Evolutionary conservation across 1,139 yeast genomes (phyloP), one percentile per base, ranked within the genome.

Genomic region (Diutina rugosa): DNA sequence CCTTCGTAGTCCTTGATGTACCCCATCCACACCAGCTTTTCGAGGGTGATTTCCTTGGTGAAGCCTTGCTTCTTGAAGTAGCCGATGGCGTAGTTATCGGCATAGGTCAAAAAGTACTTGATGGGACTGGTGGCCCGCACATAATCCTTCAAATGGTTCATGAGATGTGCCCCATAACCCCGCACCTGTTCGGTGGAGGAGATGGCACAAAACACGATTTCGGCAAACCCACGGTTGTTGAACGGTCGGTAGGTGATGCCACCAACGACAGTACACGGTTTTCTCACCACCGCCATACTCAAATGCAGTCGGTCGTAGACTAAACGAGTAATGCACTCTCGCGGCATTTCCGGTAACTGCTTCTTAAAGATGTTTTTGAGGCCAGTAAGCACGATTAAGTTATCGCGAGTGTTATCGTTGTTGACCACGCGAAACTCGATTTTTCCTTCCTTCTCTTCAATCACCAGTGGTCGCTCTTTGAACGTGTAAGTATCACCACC

Each of bases 1-100:
- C 99, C 99, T 72, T 93, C 99, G 69, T 93, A 93, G 74, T 93
- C 99, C 70, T 95, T 93, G 66, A 93, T 93, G 69, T 93, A 93
- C 6, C 99, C 99, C 95, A 90, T 90, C 99, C 99, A 93, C 46
- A 86, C 79, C 52, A 84, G 81, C 63, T 85, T 87, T 55, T 91
- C 95, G 56, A 93, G 76, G 5, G 96, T 80, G 54, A 93, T 87
- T 60, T 93, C 98, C 67, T 93, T 95, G 29, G 98, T 91, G 70
- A 93, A 93, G 1, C 99, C 99, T 70, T 93, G 99, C 67, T 93
- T 93, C 66, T 91, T 91, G 77, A 93, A 93, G 69, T 93, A 93
- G 1, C 99, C 99, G 70, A 93, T 93, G 57, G 99, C 99, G 70
- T 93, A 93, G 70, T 93, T 93, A 74, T 93, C 99, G 3, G 99